A percentile compares a stretch with the other conserved stretches of the same genome.
These are phyloP conservation scores for Dactylellina sp. DNA, from an alignment of 2,329 filamentous ascomycete species.

Conservation along the genomic window DNA sequence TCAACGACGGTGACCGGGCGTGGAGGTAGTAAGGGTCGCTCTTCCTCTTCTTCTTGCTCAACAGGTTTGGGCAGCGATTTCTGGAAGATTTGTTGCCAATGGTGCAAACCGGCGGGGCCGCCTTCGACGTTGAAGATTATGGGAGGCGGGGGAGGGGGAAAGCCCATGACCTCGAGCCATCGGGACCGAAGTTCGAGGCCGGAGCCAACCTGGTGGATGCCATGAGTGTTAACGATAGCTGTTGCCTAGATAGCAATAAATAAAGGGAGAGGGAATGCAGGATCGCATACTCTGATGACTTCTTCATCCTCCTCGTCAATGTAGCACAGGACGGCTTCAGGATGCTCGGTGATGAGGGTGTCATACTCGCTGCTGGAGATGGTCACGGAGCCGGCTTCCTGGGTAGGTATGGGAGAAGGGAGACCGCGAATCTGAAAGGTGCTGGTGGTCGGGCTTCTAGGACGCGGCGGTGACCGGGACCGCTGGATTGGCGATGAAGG, in stretches of 20 bases:
- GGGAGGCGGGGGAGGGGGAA: constrained; percentile 52
- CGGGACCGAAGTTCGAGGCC: constrained; percentile 56
- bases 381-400: constrained; percentile 50
- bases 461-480: constrained; percentile 52
- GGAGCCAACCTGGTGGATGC: constrained; percentile 60
- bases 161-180: constrained; percentile 51
- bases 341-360: constrained; percentile 58
- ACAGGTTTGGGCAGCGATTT: constrained; percentile 18
- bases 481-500: constrained; percentile 41
- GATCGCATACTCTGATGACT: constrained; percentile 60
- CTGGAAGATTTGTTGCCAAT: constrained; percentile 45
- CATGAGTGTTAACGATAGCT: no score
- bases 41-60: background rate
- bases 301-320: constrained; percentile 61
- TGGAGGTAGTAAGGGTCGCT: background rate
- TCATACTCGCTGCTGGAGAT: constrained; percentile 58
- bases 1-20: constrained; percentile 19
- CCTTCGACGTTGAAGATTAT: constrained; percentile 55
- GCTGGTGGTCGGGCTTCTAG: constrained; percentile 47
- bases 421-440: constrained; percentile 55
- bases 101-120: constrained; percentile 24
- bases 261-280: no score
- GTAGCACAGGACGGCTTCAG: constrained; percentile 60
- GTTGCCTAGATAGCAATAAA: no score
- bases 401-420: constrained; percentile 24